Conservation (phyloP, 768 basidiomycete species). For the Phaffia tasmanica region DNA sequence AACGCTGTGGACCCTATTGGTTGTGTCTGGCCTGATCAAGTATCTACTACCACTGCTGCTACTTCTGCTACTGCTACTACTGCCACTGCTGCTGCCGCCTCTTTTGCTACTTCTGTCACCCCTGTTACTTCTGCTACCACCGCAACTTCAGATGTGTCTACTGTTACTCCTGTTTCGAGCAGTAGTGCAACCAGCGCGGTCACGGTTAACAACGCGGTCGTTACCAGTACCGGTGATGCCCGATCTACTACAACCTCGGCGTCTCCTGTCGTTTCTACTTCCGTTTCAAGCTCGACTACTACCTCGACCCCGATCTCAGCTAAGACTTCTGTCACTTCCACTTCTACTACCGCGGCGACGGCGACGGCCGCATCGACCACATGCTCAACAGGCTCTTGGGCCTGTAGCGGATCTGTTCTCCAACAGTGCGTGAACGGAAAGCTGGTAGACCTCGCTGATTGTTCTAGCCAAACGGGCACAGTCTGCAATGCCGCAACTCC, state of each 20-base stretch:
- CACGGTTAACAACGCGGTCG: neutral
- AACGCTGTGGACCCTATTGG: conserved; percentile 14
- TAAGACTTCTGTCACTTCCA: neutral
- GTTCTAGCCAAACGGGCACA: conserved; percentile 13
- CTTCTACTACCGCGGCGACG: neutral
- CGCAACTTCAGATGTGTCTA: neutral
- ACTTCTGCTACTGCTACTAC: neutral
- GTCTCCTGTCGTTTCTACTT: neutral
- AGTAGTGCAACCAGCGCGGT: neutral
- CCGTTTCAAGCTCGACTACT: neutral
- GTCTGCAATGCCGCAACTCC: conserved; percentile 21
- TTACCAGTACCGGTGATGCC: neutral
- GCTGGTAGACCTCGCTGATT: conserved; percentile 21
- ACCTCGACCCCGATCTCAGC: neutral
- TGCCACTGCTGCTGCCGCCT: neutral
- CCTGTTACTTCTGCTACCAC: neutral
- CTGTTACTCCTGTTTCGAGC: neutral
- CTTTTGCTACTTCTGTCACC: conserved; percentile 1
- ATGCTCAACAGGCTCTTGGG: conserved; percentile 18
- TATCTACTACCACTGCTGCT: neutral
- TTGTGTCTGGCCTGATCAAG: conserved; percentile 25
- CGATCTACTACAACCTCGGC: neutral
- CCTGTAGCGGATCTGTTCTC: conserved; percentile 13
- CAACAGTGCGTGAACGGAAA: conserved; percentile 12
- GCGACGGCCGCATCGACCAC: neutral